Percentiles rank a stretch among this genome's conserved stretches.
phyloP scores from a whole-genome alignment of 257 asterid genomes.

The Jacaranda mimosifolia region DNA sequence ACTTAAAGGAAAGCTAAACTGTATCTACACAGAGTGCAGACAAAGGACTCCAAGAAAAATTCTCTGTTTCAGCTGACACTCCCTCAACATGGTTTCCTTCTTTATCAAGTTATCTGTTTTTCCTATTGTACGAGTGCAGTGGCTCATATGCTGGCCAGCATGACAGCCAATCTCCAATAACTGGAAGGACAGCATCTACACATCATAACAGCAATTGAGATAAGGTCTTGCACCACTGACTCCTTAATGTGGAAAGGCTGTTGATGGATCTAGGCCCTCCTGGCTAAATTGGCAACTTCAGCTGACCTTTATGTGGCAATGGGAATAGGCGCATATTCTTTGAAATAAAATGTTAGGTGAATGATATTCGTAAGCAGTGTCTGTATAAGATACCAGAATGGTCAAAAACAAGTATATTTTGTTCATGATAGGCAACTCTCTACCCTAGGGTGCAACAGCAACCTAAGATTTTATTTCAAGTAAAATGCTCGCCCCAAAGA shows the following conservation, averaged over 20 bases:
- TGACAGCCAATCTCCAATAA: too few species aligned
- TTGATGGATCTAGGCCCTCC: neutral
- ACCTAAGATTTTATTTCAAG: neutral
- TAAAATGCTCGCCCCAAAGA: neutral
- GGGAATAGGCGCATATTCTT: neutral
- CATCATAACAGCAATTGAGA: neutral
- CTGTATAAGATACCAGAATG: constrained; percentile 9
- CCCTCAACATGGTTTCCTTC: neutral
- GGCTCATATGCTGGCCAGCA: too few species aligned
- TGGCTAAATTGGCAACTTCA: neutral
- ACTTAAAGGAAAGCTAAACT: neutral
- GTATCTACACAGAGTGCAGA: neutral
- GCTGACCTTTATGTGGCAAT: neutral
- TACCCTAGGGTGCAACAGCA: neutral
- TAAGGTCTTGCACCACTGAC: neutral
- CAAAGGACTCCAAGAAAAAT: constrained; percentile 9
- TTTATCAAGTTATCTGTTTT: neutral
- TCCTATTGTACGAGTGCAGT: too few species aligned
- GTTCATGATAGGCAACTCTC: neutral
- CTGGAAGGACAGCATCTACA: too few species aligned
- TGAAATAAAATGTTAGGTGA: neutral
- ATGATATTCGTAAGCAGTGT: neutral
- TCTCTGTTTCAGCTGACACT: neutral
- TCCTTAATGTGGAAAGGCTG: neutral
- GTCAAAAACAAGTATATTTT: neutral